These are phyloP conservation scores for Hypsizygus marmoreus DNA, from an alignment of 768 basidiomycete species.

Conservation along the genomic window DNA sequence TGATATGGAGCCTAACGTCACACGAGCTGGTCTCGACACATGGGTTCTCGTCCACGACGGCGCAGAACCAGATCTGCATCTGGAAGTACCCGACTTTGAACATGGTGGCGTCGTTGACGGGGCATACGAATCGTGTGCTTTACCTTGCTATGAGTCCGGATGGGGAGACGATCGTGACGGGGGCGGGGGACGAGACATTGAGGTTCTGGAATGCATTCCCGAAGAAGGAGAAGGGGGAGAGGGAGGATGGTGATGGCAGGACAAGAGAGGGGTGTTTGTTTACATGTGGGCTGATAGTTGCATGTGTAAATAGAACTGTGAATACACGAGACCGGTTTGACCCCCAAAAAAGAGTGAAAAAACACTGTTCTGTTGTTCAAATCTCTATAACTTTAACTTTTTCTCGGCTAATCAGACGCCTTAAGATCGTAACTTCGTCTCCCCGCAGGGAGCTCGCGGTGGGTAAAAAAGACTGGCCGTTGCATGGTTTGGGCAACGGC, in stretches of 20 bases:
- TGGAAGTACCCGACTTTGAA: conserved; percentile 93
- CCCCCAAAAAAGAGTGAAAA: no score
- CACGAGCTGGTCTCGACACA: conserved; percentile 98
- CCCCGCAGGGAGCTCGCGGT: no score
- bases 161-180: conserved; percentile 97
- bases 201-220: conserved; percentile 98
- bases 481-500: no score
- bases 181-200: conserved; percentile 96
- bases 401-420: no score
- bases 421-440: no score
- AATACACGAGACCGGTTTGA: no score
- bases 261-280: conserved; percentile 8
- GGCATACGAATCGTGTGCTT: conserved; percentile 92
- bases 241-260: conserved; percentile 21
- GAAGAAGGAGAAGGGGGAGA: conserved; percentile 53
- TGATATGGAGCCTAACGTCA: conserved; percentile 94
- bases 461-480: no score
- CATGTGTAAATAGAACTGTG: no score
- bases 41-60: conserved; percentile 90
- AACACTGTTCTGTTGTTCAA: no score
- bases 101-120: conserved; percentile 93
- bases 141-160: conserved; percentile 98
- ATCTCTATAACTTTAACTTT: no score
- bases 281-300: no score
- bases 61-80: conserved; percentile 95